Percentiles rank a stretch among this genome's conserved stretches.
Conservation (phyloP, 345 rosid species). For the Eucalyptus urophylla region DNA sequence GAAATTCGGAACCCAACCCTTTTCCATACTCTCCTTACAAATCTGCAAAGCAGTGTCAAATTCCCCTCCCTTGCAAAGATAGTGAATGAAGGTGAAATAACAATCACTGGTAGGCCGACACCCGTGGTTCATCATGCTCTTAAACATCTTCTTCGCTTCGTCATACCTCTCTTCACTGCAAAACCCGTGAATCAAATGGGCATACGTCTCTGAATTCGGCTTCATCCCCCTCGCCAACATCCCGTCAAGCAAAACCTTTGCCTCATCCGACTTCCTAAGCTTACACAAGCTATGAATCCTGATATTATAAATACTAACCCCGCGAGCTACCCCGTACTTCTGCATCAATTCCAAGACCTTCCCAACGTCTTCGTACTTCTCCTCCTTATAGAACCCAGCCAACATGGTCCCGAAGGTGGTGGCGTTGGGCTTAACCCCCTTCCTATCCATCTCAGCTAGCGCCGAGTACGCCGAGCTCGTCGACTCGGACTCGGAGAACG, state of each 20-base stretch:
- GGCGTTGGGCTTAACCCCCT: slow-evolving; percentile 33
- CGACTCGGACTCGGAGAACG: slow-evolving; percentile 56
- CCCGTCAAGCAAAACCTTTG: slow-evolving; percentile 42
- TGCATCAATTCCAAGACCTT: slow-evolving; percentile 55
- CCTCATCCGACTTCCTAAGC: slow-evolving; percentile 40
- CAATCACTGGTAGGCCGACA: slow-evolving; percentile 31
- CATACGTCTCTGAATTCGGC: slow-evolving; percentile 31
- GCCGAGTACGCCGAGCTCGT: slow-evolving; percentile 52
- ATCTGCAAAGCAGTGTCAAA: slow-evolving; percentile 45
- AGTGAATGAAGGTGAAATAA: slow-evolving; percentile 45
- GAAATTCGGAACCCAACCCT: slow-evolving; percentile 62
- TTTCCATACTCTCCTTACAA: slow-evolving; percentile 53
- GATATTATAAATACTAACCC: slow-evolving; percentile 35
- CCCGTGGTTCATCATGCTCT: slow-evolving; percentile 38
- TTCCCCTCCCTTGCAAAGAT: slow-evolving; percentile 48
- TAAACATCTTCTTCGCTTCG: slow-evolving; percentile 58
- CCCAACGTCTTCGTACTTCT: slow-evolving; percentile 59
- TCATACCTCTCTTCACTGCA: slow-evolving; percentile 50
- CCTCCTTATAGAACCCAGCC: slow-evolving; percentile 63
- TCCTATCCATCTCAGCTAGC: slow-evolving; percentile 69
- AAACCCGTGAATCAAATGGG: slow-evolving; percentile 66
- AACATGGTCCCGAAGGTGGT: slow-evolving; percentile 39
- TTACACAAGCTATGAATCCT: slow-evolving; percentile 70
- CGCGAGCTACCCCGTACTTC: slow-evolving; percentile 19
- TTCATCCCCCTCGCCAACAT: slow-evolving; percentile 32